These are phyloP conservation scores for Fusarium tanahbumbuense DNA, from an alignment of 2,329 filamentous ascomycete genomes.

Conservation along the genomic window DNA sequence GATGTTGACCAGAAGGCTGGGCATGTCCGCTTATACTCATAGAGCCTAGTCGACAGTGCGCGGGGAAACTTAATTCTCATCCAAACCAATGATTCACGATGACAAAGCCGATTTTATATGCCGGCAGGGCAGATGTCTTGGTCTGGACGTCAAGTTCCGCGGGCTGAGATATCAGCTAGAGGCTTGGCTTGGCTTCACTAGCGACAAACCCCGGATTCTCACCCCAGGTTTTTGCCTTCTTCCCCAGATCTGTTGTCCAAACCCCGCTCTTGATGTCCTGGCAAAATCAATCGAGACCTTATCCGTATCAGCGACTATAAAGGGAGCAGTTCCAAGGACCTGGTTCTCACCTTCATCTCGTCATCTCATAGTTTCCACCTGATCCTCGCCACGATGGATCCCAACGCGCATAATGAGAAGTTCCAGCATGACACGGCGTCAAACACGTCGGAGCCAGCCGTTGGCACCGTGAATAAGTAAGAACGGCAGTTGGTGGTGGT, in stretches of 20 bases:
- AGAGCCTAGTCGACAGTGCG: not conserved
- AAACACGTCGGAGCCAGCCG: slow-evolving; percentile 1
- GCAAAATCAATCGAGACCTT: not conserved
- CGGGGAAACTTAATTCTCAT: not conserved
- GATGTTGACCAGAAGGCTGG: not conserved
- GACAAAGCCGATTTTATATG: slow-evolving; percentile 7
- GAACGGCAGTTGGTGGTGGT: accelerated
- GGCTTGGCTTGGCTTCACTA: not conserved
- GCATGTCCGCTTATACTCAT: not conserved
- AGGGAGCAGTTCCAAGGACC: not conserved
- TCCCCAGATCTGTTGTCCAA: slow-evolving; percentile 14
- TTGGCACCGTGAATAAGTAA: slow-evolving; percentile 2
- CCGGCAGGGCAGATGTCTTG: slow-evolving; percentile 1
- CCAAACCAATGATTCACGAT: not conserved
- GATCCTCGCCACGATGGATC: not conserved
- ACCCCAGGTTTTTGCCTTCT: not conserved
- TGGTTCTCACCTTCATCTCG: not conserved
- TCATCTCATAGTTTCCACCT: not conserved
- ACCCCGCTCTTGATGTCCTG: slow-evolving; percentile 4
- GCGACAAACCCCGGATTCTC: not conserved
- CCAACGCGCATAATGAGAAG: slow-evolving; percentile 10
- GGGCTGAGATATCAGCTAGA: slow-evolving; percentile 7
- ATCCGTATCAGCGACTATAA: not conserved
- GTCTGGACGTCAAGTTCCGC: slow-evolving; percentile 1
- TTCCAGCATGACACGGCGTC: slow-evolving; percentile 15